A percentile compares a stretch with the other conserved stretches of the same genome.
Evolutionary conservation across 2,329 filamentous ascomycete species (phyloP).

Genomic region (Phyllosticta ampelicida): DNA sequence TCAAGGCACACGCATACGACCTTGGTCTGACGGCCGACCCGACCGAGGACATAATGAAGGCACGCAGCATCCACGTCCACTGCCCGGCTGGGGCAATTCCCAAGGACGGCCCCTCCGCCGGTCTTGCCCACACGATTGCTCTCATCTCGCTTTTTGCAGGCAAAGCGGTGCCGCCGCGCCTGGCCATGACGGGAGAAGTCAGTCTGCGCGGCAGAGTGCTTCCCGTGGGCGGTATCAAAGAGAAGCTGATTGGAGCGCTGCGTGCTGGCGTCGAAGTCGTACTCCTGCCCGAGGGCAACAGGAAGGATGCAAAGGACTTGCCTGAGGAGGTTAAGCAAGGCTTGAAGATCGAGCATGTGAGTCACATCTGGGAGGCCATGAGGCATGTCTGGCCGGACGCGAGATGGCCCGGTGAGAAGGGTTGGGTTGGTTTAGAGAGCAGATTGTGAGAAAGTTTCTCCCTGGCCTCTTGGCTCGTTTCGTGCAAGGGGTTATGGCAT

Average conservation of each 20-base stretch:
- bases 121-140: conserved; percentile 87
- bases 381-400: conserved; percentile 84
- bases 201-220: conserved; percentile 82
- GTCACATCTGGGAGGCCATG: conserved; percentile 91
- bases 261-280: conserved; percentile 93
- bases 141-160: conserved; percentile 83
- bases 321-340: conserved; percentile 82
- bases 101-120: conserved; percentile 77
- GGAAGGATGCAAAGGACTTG: conserved; percentile 84
- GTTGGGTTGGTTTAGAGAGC: conserved; percentile 48
- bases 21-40: conserved; percentile 72
- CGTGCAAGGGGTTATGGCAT: background rate
- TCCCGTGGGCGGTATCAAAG: conserved; percentile 94
- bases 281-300: conserved; percentile 74
- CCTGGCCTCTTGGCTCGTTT: background rate
- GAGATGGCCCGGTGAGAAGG: conserved; percentile 67
- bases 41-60: conserved; percentile 89
- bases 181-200: conserved; percentile 84
- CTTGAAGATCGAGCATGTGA: conserved; percentile 80
- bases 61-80: conserved; percentile 87
- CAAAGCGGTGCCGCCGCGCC: conserved; percentile 74
- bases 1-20: conserved; percentile 90
- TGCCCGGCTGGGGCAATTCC: conserved; percentile 91
- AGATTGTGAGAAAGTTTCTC: conserved; percentile 1
- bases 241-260: conserved; percentile 92